phyloP scores from a whole-genome alignment of 306 rosid genomes.

The Quercus robur region DNA sequence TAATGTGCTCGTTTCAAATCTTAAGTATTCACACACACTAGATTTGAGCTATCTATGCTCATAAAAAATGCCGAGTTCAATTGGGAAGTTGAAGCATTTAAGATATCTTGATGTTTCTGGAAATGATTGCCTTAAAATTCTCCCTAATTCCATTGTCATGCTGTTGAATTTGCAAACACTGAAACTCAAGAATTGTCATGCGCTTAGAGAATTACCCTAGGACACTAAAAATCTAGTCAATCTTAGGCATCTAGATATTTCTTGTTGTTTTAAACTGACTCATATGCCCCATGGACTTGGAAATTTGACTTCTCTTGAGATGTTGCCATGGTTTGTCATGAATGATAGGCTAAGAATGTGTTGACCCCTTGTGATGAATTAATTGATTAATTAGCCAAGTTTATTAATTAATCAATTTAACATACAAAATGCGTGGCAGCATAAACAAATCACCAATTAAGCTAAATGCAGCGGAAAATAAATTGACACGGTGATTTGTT shows the following conservation, averaged over 20 bases:
- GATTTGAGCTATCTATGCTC: constrained; percentile 11
- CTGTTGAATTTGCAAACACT: background rate
- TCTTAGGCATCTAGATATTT: constrained; percentile 11
- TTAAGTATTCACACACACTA: background rate
- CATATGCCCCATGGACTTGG: background rate
- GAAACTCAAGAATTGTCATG: background rate
- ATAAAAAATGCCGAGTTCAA: background rate
- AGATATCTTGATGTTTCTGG: background rate
- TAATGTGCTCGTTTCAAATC: background rate
- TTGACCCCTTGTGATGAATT: too few relatives aligned
- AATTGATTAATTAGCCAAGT: too few relatives aligned
- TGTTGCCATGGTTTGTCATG: constrained; percentile 4
- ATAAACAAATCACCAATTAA: too few relatives aligned
- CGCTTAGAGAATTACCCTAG: constrained; percentile 6
- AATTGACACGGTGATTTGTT: too few relatives aligned
- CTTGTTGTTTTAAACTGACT: background rate
- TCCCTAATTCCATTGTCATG: background rate
- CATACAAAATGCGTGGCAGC: too few relatives aligned
- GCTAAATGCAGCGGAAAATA: too few relatives aligned
- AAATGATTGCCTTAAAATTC: background rate
- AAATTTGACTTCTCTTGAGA: background rate
- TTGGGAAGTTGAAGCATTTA: constrained; percentile 15
- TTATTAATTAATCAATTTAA: too few relatives aligned
- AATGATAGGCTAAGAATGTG: too few relatives aligned
- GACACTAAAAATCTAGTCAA: background rate